Conservation (phyloP, 805 yeast species). For the Myxozyma vanderwaltii region DNA sequence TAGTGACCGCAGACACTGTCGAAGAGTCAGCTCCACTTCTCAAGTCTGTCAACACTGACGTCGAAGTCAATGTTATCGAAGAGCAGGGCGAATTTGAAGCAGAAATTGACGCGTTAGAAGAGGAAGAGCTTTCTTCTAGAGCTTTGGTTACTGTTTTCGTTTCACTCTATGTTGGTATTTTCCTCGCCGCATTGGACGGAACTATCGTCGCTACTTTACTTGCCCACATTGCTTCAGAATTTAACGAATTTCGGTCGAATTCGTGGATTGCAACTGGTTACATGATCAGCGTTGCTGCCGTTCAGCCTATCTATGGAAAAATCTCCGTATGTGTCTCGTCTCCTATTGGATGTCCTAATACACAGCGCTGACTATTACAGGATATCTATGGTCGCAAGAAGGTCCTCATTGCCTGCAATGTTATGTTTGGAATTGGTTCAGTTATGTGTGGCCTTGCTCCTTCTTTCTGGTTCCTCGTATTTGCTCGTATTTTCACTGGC, state of each 20-base stretch:
- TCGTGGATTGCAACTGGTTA: conserved; percentile 79
- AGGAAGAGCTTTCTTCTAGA: conserved; percentile 19
- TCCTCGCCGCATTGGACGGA: conserved; percentile 54
- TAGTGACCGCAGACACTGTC: conserved; percentile 12
- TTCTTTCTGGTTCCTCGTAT: conserved; percentile 28
- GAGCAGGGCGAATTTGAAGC: conserved; percentile 8
- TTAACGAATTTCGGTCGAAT: conserved; percentile 53
- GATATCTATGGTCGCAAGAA: conserved; percentile 55
- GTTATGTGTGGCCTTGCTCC: conserved; percentile 50
- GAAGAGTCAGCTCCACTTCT: conserved; percentile 26
- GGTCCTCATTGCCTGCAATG: conserved; percentile 49
- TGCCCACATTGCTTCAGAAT: conserved; percentile 60
- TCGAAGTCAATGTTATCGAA: not conserved
- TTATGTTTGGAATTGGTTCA: conserved; percentile 55
- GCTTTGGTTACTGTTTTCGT: conserved; percentile 21
- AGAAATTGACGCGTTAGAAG: conserved; percentile 21
- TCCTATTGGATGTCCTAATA: too few relatives aligned
- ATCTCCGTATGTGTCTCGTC: conserved; percentile 44
- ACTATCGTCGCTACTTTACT: conserved; percentile 58
- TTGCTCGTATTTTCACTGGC: conserved; percentile 70
- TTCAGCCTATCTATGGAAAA: conserved; percentile 77
- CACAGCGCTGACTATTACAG: too few relatives aligned
- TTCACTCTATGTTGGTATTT: conserved; percentile 46
- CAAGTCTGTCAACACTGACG: conserved; percentile 13
- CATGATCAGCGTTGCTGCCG: conserved; percentile 67